Evolutionary conservation across 495 filamentous ascomycete species (phyloP).

Genomic region (Amniculicola lignicola): DNA sequence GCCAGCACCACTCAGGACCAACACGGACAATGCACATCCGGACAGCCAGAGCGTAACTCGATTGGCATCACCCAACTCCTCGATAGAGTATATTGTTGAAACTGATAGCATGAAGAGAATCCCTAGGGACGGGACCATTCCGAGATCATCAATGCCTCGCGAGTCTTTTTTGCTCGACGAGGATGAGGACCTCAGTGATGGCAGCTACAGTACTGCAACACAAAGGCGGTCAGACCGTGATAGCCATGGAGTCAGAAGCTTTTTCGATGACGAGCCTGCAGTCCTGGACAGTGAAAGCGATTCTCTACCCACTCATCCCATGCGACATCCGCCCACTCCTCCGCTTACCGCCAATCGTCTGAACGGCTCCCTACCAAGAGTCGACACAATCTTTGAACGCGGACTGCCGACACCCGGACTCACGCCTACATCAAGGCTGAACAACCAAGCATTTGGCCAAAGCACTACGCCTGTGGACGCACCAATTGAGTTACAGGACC

Average conservation of each 20-base stretch:
- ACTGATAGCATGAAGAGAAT: conserved; percentile 58
- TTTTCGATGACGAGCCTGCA: conserved; percentile 44
- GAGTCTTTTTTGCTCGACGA: conserved; percentile 65
- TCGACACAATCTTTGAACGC: conserved; percentile 21
- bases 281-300: conserved; percentile 43
- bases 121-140: conserved; percentile 47
- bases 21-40: not conserved
- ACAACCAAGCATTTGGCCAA: conserved; percentile 28
- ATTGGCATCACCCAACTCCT: conserved; percentile 41
- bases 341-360: conserved; percentile 56
- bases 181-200: conserved; percentile 70
- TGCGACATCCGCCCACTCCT: conserved; percentile 72
- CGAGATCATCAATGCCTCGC: conserved; percentile 40
- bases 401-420: conserved; percentile 30
- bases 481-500: conserved; percentile 31
- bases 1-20: conserved; percentile 23
- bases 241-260: conserved; percentile 39
- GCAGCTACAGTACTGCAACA: conserved; percentile 71
- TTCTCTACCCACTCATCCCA: conserved; percentile 60
- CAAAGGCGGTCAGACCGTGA: conserved; percentile 49
- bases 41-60: conserved; percentile 5
- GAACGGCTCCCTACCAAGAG: conserved; percentile 22
- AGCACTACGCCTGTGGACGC: conserved; percentile 13
- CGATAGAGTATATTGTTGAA: conserved; percentile 56
- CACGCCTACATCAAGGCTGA: conserved; percentile 30